Evolutionary conservation across 2,329 filamentous ascomycete species (phyloP), one percentile per base, ranked within the genome.

Genomic region (Pseudocercospora fuligena): DNA sequence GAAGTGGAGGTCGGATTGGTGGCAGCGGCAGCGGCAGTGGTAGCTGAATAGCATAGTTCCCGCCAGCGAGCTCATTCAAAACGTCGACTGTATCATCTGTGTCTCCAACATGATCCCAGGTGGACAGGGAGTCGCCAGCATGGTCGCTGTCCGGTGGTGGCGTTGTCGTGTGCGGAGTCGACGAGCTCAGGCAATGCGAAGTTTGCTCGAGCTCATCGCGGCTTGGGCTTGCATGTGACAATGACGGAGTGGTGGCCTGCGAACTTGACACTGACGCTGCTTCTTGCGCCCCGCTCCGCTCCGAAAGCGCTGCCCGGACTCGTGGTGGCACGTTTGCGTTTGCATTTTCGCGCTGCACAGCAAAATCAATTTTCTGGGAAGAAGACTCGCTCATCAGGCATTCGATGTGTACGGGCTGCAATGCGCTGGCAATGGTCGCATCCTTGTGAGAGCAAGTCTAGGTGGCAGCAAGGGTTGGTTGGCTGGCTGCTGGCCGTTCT

Each of bases 201-300:
- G 16, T 43, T n/a, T 43, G 40, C 47, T 51, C 12, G 19, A 23
- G 47, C 47, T 51, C 23, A 21, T 51, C 23, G 11, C 23, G 46
- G n/a, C 33, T 36, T 36, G 33, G 11, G 47, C 47, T 51, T 51
- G 19, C 47, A 51, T 51, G 47, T 51, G 47, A 51, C 47, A 51
- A 51, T 51, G 47, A 51, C 47, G 47, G 36, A 40, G 36, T 40
- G 36, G 36, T 40, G 36, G 36, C 36, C 36, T 36, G 33, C 33
- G 33, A 36, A 36, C 33, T 36, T 36, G 12, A 14, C 9, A 14
- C 2, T 36, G 33, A 36, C 33, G 33, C 33, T 36, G 33, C 36
- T 40, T 40, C 40, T 43, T 19, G 40, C 40, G 40, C 40, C 14
- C 40, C 40, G 40, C 40, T 19, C 40, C 40, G 40, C 40, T 43